Evolutionary conservation across 495 filamentous ascomycete genomes (phyloP).

Genomic region (Hapsidospora chrysogenum): DNA sequence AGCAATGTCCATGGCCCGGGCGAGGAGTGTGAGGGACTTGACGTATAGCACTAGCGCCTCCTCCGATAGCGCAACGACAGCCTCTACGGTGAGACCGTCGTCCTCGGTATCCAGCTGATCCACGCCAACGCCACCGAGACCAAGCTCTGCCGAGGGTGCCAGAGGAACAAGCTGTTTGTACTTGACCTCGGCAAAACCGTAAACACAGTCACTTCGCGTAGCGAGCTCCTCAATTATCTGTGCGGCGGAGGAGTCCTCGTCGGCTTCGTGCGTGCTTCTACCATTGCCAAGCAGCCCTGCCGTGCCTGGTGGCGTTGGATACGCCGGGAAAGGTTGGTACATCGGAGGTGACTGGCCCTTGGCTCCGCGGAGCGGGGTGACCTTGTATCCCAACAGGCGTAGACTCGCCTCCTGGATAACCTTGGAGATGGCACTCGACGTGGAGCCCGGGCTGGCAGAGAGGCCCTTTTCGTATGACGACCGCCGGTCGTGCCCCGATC

Average conservation of each 20-base stretch:
- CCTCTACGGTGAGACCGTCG: slow-evolving; percentile 67
- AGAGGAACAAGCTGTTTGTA: slow-evolving; percentile 88
- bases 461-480: slow-evolving; percentile 65
- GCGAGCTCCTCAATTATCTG: slow-evolving; percentile 80
- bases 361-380: slow-evolving; percentile 46
- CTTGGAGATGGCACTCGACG: slow-evolving; percentile 82
- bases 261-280: slow-evolving; percentile 38
- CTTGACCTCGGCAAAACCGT: slow-evolving; percentile 94
- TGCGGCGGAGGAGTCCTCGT: slow-evolving; percentile 68
- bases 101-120: slow-evolving; percentile 31
- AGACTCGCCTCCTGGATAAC: slow-evolving; percentile 88
- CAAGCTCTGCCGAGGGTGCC: slow-evolving; percentile 57
- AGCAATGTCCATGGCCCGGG: slow-evolving; percentile 93
- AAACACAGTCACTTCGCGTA: slow-evolving; percentile 85
- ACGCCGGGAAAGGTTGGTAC: slow-evolving; percentile 71
- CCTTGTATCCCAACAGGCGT: slow-evolving; percentile 60
- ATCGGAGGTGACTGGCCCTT: slow-evolving; percentile 62
- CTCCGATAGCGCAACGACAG: slow-evolving; percentile 72
- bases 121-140: slow-evolving; percentile 37
- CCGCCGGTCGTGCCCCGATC: slow-evolving; percentile 46
- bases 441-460: slow-evolving; percentile 57
- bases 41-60: slow-evolving; percentile 94
- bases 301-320: slow-evolving; percentile 46
- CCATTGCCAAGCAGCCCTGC: slow-evolving; percentile 48
- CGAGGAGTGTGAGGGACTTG: slow-evolving; percentile 74